Evolutionary conservation across 2,329 filamentous ascomycete species (phyloP), one percentile per base, ranked within the genome.

Genomic region (Penicillium sp.): DNA sequence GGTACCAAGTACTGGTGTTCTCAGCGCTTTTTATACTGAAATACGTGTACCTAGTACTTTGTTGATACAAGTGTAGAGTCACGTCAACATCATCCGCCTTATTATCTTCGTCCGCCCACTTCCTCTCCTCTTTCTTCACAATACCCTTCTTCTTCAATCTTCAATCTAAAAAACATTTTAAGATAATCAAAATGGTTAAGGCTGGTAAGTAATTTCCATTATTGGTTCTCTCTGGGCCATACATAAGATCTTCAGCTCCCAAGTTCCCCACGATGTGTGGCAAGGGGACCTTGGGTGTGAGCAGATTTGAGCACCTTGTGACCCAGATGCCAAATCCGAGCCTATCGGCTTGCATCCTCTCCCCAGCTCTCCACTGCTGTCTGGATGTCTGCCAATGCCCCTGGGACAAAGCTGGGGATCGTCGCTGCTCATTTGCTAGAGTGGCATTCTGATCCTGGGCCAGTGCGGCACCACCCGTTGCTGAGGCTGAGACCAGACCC

Each of bases 131-230:
- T 61, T 61, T 53, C 54, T 50, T 48, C 53, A 53, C 49, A 29
- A 53, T 57, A 55, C 43, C 8, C 47, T 35, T 33, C 49, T 56
- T 38, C 51, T 59, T 44, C 45, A 49, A 48, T 38, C 49, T 51
- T 48, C 61, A 58, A 61, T 59, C 53, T 43, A 68, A 68, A 68
- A 68, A 60, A 43, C 36, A 47, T 49, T 56, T 63, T 68, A 60
- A 75, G 79, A 82, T 81, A 82, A 81, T 82, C 89, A 96, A 87
- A 87, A 97, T 97, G 93, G 93, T 97, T 84, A 97, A 96, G 86
- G 93, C 93, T 82, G 91, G 91, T 96, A 86, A 75, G 89, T 86
- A 35, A 25, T 50, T 50, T 54, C 29, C 60, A 43, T 60, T 53
- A 57, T 56, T 65, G 61, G 66, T 68, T 50, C 42, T 55, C 60